These are phyloP conservation scores for Plasmodium knowlesi DNA, from an alignment of 169 alveolate genomes.

Conservation along the genomic window DNA sequence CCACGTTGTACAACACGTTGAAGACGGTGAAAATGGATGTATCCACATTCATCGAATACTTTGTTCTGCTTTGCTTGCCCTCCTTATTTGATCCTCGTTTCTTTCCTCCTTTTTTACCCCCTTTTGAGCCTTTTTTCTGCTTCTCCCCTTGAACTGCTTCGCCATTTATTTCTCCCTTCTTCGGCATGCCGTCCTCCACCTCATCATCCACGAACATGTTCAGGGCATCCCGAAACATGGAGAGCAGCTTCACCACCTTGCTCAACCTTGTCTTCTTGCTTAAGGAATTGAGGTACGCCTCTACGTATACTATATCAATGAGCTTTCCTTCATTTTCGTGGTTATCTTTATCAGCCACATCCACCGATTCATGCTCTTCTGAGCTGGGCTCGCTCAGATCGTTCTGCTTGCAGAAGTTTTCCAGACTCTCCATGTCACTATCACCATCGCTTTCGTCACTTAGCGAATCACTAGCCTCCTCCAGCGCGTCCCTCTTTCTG, in stretches of 20 bases:
- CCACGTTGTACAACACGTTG: conserved; percentile 48
- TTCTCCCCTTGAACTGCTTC: neutral
- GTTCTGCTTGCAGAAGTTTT: conserved; percentile 28
- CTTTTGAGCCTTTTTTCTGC: conserved; percentile 10
- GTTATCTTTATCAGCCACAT: conserved; percentile 13
- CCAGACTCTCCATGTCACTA: neutral
- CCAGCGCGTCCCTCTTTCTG: neutral
- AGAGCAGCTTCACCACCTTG: conserved; percentile 31
- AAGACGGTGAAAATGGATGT: conserved; percentile 48
- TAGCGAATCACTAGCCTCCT: neutral
- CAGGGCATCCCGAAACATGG: conserved; percentile 43
- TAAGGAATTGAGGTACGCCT: conserved; percentile 5
- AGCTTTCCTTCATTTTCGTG: neutral
- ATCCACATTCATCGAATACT: conserved; percentile 41
- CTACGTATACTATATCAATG: conserved; percentile 16
- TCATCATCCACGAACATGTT: conserved; percentile 25
- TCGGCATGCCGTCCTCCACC: conserved; percentile 9
- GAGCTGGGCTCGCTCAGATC: conserved; percentile 24
- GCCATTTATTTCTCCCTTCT: neutral
- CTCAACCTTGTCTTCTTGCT: conserved; percentile 24
- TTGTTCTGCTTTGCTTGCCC: neutral
- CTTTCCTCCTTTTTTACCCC: neutral
- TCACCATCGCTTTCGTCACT: neutral
- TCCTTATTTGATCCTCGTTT: neutral
- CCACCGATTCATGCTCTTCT: neutral